Percentiles rank a stretch among this genome's conserved stretches.
phyloP scores from a whole-genome alignment of 1,284 basidiomycete species.

The Puccinia triticina region DNA sequence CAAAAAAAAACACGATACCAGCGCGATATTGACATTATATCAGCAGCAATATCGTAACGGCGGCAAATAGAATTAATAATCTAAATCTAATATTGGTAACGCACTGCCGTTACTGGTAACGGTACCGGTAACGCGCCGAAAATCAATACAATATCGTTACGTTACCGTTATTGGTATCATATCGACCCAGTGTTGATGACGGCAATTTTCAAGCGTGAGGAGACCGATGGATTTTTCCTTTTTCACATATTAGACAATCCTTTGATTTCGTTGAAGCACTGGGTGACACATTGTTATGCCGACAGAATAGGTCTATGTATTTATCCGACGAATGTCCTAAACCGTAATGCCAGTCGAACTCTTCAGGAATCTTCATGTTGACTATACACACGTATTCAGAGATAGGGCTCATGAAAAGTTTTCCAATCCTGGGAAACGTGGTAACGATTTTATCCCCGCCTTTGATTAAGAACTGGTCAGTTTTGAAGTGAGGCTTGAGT shows the following conservation, averaged over 20 bases:
- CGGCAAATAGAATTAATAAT: too few relatives aligned
- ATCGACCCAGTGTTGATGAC: too few relatives aligned
- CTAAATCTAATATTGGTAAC: too few relatives aligned
- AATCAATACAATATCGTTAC: too few relatives aligned
- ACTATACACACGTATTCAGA: slow-evolving; percentile 4
- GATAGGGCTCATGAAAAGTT: neutral
- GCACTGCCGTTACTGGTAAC: too few relatives aligned
- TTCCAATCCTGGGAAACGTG: neutral
- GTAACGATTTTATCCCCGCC: neutral
- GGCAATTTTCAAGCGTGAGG: neutral
- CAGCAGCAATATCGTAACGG: too few relatives aligned
- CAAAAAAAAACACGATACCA: too few relatives aligned
- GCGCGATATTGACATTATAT: too few relatives aligned
- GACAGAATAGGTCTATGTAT: neutral
- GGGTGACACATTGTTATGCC: neutral
- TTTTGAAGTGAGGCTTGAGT: slow-evolving; percentile 3
- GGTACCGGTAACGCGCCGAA: too few relatives aligned
- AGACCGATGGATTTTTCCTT: neutral
- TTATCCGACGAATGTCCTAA: slow-evolving; percentile 19
- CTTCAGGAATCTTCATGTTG: too few relatives aligned
- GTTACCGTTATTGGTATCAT: too few relatives aligned
- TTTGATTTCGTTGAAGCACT: neutral
- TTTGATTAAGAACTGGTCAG: slow-evolving; percentile 2
- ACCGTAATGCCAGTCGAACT: too few relatives aligned
- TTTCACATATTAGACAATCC: neutral